Base-by-base conservation (phyloP, 768 basidiomycete species). In the Russula ochroleuca region DNA sequence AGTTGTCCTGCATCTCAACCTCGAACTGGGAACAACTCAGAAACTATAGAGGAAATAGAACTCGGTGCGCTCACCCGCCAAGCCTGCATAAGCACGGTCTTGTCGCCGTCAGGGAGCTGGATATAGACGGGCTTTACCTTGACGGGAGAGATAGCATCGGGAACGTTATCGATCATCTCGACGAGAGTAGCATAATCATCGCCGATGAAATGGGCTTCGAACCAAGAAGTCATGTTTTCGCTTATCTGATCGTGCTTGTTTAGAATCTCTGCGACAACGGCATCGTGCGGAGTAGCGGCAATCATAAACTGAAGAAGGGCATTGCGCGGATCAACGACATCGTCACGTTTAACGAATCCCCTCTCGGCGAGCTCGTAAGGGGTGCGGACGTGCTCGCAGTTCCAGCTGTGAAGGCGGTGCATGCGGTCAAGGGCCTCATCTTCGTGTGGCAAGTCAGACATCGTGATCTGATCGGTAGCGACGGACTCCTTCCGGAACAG, bases 1-100 rank as follows among this genome's bases (percentile, higher is more conserved):
- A 96, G 75, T 94, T 98, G 76, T 97, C 87, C 71, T 86, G 72
- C 89, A 96, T 92, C 80, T 94, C 90, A 51, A 96, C 88, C 72
- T 94, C 92, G 70, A 94, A 89, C 85, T 88, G 48, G 4, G 45
- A 23, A 48, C 54, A 10, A 28, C 94, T 64, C 56, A 59, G 50
- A 52, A 11, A 48, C 28, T 10, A 23, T n/a, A 14, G 47, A 4
- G 37, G 11, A 25, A 21, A 50, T 5, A 38, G 25, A 5, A 31
- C 31, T 40, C n/a, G n/a, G 8, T n/a, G 5, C 9, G 70, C 77
- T 19, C 40, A 85, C 85, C 81, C 86, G 88, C 91, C 90, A 98
- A 5, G 92, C 92, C 65, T 92, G 83, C 70, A 82, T 80, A 43
- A 96, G 80, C 33, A 81, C 79, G 11, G 83, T 80, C 37, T 75